Base-by-base conservation (phyloP, 164 flowering plant species). In the Chimonanthus praecox region DNA sequence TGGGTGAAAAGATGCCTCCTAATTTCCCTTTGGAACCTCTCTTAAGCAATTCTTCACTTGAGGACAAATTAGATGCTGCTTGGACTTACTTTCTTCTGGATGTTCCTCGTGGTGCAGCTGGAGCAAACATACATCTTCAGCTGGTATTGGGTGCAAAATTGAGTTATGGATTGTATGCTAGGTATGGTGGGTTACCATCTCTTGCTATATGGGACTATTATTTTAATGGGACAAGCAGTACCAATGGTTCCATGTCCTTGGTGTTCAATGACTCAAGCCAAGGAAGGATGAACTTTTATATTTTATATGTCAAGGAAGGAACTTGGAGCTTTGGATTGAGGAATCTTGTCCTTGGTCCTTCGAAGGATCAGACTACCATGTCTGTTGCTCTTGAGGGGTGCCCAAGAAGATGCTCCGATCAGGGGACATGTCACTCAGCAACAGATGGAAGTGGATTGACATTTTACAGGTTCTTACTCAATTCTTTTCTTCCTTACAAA, bases 1-100 rank as follows among this genome's bases (percentile, higher is more conserved):
- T 82, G 43, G 76, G 76, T 70, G 84, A 60, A 72, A 71, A 78
- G 11, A 76, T 69, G 72, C 75, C 89, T 2, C 79, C 84, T 10
- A 79, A 76, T 72, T 91, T 95, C 77, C 88, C 80, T 79, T 82
- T 95, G 60, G 85, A 84, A 69, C 89, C 96, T 68, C 85, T 91
- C 72, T 74, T 83, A 69, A 90, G 89, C 77, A 89, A 88, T 82
- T 74, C 80, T 51, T 87, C 96, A 33, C 16, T 69, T 75, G 80
- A 76, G 54, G 77, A 73, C 47, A 78, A 76, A 18, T 33, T 46
- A 67, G 77, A 79, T 71, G 69, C 73, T 72, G 77, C 80, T 16
- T 95, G 99, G 99, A 92, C 97, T 47, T 95, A 87, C 74, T 89
- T 95, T 83, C 76, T 84, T 73, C 69, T 91, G 58, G 91, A 93